These are phyloP conservation scores for Dysphania ambrosioides DNA, from an alignment of 148 eudicot species.

Conservation along the genomic window DNA sequence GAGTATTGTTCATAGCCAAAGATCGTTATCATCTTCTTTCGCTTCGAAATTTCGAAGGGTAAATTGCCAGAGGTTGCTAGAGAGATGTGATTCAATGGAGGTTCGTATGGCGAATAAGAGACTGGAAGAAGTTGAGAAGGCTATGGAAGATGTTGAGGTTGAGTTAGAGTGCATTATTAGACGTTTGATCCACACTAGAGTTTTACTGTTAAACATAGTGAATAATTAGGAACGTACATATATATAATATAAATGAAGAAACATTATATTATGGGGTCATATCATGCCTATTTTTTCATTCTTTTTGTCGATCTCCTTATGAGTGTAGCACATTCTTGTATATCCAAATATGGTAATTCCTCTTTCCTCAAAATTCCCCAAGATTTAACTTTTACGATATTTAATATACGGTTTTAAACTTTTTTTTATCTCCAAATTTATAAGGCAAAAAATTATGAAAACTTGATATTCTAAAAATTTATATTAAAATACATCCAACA, in stretches of 20 bases:
- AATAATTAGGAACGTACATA: slow-evolving; percentile 24
- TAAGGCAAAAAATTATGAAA: too few relatives aligned
- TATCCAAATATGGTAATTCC: too few relatives aligned
- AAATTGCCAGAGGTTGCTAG: slow-evolving; percentile 27
- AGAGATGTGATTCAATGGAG: slow-evolving; percentile 35
- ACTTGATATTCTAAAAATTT: too few relatives aligned
- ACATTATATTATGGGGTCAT: too few relatives aligned
- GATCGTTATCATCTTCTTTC: slow-evolving; percentile 16
- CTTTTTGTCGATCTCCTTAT: too few relatives aligned
- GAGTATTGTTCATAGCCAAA: slow-evolving; percentile 31
- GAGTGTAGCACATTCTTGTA: too few relatives aligned
- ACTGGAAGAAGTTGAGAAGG: slow-evolving; percentile 51
- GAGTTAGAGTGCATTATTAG: slow-evolving; percentile 61
- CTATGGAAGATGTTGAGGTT: slow-evolving; percentile 47
- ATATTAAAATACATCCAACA: too few relatives aligned
- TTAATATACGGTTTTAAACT: too few relatives aligned
- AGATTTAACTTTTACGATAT: not conserved
- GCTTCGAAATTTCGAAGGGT: slow-evolving; percentile 29
- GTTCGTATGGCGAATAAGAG: slow-evolving; percentile 36
- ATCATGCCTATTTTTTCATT: too few relatives aligned
- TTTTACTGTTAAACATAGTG: slow-evolving; percentile 60
- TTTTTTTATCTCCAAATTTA: too few relatives aligned
- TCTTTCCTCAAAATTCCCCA: too few relatives aligned
- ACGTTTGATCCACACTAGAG: slow-evolving; percentile 63
- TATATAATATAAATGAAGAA: too few relatives aligned